These are phyloP conservation scores for Russula dissimulans DNA, from an alignment of 768 basidiomycete species.

Conservation along the genomic window DNA sequence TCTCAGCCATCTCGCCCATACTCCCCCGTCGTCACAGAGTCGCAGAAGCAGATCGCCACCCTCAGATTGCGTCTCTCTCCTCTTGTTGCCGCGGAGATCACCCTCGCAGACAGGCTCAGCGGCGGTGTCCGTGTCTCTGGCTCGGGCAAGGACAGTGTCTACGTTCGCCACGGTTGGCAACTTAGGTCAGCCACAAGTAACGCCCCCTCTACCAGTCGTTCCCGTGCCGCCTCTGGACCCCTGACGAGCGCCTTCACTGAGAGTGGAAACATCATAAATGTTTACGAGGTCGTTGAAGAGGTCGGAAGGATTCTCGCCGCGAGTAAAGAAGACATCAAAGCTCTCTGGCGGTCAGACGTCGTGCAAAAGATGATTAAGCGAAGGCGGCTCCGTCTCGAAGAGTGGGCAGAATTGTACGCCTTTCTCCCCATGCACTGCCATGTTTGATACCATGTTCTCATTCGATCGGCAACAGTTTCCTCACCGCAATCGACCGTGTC, in stretches of 20 bases:
- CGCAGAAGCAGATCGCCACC: constrained; percentile 18
- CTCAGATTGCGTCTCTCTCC: constrained; percentile 52
- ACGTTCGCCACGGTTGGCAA: constrained; percentile 78
- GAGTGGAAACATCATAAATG: neutral
- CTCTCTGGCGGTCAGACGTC: constrained; percentile 63
- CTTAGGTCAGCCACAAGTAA: constrained; percentile 43
- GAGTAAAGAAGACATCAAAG: constrained; percentile 54
- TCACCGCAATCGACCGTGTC: constrained; percentile 64
- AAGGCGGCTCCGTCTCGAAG: constrained; percentile 68
- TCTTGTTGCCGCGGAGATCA: constrained; percentile 50
- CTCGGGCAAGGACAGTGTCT: constrained; percentile 68
- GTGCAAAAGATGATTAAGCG: constrained; percentile 61
- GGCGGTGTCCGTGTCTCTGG: constrained; percentile 66
- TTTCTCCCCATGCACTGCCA: constrained; percentile 7
- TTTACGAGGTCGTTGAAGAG: constrained; percentile 16
- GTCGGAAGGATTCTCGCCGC: constrained; percentile 37
- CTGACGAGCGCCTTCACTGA: neutral
- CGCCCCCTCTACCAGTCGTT: constrained; percentile 21
- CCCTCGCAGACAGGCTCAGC: constrained; percentile 62
- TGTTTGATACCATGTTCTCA: constrained; percentile 9
- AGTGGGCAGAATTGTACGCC: constrained; percentile 83
- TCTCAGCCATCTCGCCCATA: neutral
- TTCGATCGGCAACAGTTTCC: constrained; percentile 42
- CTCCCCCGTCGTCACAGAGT: constrained; percentile 1
- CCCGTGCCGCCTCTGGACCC: constrained; percentile 4